Conservation (phyloP, 2,329 filamentous ascomycete species). For the Fusarium sp. region DNA sequence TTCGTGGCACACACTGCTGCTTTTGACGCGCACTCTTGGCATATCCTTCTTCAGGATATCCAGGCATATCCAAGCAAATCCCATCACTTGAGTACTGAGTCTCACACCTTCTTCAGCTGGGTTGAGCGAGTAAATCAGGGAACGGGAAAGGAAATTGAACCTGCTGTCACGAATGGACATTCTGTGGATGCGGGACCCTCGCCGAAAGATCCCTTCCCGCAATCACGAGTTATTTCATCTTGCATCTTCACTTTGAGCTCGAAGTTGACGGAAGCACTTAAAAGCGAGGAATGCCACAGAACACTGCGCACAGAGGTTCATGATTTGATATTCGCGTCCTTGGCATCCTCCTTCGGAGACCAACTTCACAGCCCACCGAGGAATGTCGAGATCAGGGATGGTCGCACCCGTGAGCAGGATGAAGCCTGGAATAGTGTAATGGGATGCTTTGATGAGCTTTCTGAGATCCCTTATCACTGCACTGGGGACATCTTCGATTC, state of each 20-base stretch:
- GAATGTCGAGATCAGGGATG: neutral
- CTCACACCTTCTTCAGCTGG: neutral
- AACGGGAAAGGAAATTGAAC: neutral
- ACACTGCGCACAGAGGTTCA: neutral
- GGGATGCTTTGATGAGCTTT: neutral
- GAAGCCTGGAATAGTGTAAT: neutral
- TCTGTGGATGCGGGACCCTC: neutral
- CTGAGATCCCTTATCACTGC: neutral
- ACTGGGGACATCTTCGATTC: neutral
- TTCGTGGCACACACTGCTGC: neutral
- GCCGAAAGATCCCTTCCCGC: neutral
- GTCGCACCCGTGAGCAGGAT: neutral
- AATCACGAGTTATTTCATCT: neutral
- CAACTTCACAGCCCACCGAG: neutral
- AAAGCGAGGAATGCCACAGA: neutral
- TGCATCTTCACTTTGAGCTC: neutral
- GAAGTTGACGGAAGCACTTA: neutral
- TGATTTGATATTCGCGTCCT: neutral
- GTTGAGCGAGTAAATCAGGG: neutral
- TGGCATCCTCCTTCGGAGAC: neutral
- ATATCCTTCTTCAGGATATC: neutral
- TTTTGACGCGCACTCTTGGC: neutral
- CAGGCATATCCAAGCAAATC: neutral
- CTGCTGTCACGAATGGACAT: neutral
- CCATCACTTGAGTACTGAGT: neutral